Evolutionary conservation across 805 yeast genomes (phyloP), one percentile per base, ranked within the genome.

Genomic region (Brettanomyces anomalus): DNA sequence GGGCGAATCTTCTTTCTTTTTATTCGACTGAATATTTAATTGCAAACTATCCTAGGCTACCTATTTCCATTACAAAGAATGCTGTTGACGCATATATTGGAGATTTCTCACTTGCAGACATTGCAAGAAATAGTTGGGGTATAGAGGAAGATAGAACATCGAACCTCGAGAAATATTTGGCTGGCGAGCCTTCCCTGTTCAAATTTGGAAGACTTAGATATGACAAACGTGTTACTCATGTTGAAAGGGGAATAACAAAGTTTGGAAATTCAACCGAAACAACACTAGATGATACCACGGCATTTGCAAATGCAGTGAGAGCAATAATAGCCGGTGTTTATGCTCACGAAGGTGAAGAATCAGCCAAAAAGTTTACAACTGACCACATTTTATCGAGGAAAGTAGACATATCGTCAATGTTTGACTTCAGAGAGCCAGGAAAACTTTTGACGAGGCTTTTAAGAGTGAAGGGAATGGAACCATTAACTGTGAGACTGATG

Each of bases 21-120:
- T 82, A 85, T 55, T 82, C 79, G 4, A 72, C 84, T 17, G 95
- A 87, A 60, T 67, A 83, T 52, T 67, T 90, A 46, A 66, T 87
- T 53, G 63, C 79, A 40, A 77, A 74, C 50, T 88, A 88, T 60
- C 99, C 99, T 42, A 77, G 99, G 59, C 71, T 93, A 40, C 98
- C 99, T 15, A 72, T 82, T 47, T 74, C 78, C 7, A 81, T 89
- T 21, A 73, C 87, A 44, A 77, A 80, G 52, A 77, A 80, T 5
- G 85, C 95, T 0, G 79, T 84, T 7, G 81, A 85, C 51, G 74
- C 93, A 1, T 85, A 79, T 57, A 72, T 84, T 56, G 85, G 90
- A 3, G 74, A 77, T 31, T 73, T 70, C 14, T 72, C 87, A 0
- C 68, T 93, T 44, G 67, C 76, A 32, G 74, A 73, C 40, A 67